Percentiles rank a stretch among this genome's conserved stretches.
Conservation (phyloP, 129 eudicot species). For the Oenanthe sinensis region DNA sequence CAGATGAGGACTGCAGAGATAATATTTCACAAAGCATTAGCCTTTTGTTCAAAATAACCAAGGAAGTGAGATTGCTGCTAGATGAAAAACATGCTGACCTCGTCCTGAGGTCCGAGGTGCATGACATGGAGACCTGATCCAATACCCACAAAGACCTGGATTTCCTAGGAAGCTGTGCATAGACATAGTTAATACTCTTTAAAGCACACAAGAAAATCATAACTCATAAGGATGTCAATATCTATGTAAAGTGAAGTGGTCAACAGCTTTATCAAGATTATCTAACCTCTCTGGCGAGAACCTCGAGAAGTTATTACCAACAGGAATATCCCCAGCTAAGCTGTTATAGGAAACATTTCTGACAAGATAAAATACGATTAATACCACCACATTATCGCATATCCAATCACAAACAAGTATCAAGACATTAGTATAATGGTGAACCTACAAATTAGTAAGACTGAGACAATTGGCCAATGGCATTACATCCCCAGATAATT, state of each 20-base stretch:
- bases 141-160: slow-evolving; percentile 74
- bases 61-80: neutral
- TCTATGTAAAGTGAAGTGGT: neutral
- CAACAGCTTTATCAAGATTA: neutral
- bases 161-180: slow-evolving; percentile 62
- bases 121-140: slow-evolving; percentile 58
- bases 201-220: neutral
- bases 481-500: slow-evolving; percentile 68
- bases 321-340: slow-evolving; percentile 68
- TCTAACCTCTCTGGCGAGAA: slow-evolving; percentile 84
- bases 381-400: neutral
- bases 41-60: neutral
- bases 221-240: neutral
- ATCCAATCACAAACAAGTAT: neutral
- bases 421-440: neutral
- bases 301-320: slow-evolving; percentile 75
- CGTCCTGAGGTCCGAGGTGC: slow-evolving; percentile 50
- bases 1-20: neutral
- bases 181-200: neutral
- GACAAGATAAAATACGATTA: slow-evolving; percentile 15
- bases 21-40: neutral
- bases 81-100: slow-evolving; percentile 29
- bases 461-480: slow-evolving; percentile 71
- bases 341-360: slow-evolving; percentile 90
- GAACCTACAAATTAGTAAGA: slow-evolving; percentile 65